Evolutionary conservation across 305 asterid species (phyloP), one percentile per base, ranked within the genome.

Genomic region (Andrographis paniculata): DNA sequence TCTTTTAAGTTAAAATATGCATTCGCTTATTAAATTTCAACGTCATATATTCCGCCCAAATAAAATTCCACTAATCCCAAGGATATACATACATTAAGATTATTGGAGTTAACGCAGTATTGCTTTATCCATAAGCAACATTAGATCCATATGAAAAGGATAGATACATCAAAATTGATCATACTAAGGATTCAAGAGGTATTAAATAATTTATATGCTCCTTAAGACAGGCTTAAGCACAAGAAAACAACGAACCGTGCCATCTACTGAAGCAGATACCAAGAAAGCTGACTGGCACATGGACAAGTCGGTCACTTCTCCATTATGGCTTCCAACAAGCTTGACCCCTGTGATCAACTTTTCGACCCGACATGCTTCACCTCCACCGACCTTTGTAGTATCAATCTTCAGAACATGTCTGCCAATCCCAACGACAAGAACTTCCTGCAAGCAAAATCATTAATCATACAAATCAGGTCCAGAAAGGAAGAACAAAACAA

Each of bases 201-300:
- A 5, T 33, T n/a, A 33, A 33, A 6, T 33, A 33, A n/a, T 12
- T 1, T 11, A 4, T 33, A 33, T 8, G 2, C 39, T 8, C n/a
- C 6, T 14, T 14, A 16, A 13, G 5, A 48, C 14, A 48, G 4
- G 7, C 14, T 18, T 37, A 5, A 6, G 57, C 14, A 48, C 1
- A 42, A 48, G 36, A 18, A 31, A 31, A 20, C 0, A 43, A 79
- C 91, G 6, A 51, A 85, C 94, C 82, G 83, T 76, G 76, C 95
- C 95, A 69, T 82, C 95, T 48, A 73, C 77, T 37, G 95, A 85
- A 42, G 87, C 83, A 52, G 95, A 85, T 30, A 73, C 95, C 70
- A 85, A 71, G 46, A 91, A 83, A 16, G 94, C 72, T 17, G 87
- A 82, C 65, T 79, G 95, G 67, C 94, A 85, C 95, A 85, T 85